Base-by-base conservation (phyloP, 164 flowering plant genomes). In the Nelumbo lutea region DNA sequence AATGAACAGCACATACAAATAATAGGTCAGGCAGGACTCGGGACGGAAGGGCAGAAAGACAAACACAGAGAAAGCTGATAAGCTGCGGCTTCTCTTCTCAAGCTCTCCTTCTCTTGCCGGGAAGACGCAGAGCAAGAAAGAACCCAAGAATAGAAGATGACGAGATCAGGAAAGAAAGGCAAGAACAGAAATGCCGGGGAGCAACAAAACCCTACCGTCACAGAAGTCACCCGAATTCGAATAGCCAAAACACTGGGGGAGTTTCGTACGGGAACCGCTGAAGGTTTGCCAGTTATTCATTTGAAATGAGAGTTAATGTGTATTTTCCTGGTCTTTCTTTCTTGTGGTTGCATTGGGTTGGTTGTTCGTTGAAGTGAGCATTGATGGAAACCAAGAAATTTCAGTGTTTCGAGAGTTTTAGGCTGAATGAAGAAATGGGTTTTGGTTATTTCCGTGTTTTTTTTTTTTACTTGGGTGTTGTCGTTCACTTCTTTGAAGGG, bases 141-240 rank as follows among this genome's bases (percentile, higher is more conserved):
- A 50, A 13, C 53, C 27, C 27, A 13, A 50, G 11, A 50, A 8
- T 50, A 9, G 3, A 42, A 53, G 47, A 57, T 13, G 64, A 68
- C 2, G 39, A 48, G 47, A 52, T 5, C n/a, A 15, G 67, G 67
- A 14, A 78, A 59, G 73, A 68, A 70, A 68, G 68, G 73, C 59
- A 73, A 63, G 62, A 59, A 70, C 39, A 75, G 66, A 52, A 57
- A 66, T 1, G 39, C 38, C 40, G 2, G 55, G 45, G 55, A 53
- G 45, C 53, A 65, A 38, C 67, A 60, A 56, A 72, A n/a, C 53
- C 59, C 45, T 69, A 59, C 6, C 6, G 67, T 78, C 6, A 62
- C 70, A 9, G 82, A 80, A 72, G 67, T 63, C 27, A 69, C 71
- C 1, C 74, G 75, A 42, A 73, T 77, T 68, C 78, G 77, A 42